Percentiles rank a stretch among this genome's conserved stretches.
These are phyloP conservation scores for Starmerella ratchasimensis DNA, from an alignment of 805 yeast species.

Conservation along the genomic window DNA sequence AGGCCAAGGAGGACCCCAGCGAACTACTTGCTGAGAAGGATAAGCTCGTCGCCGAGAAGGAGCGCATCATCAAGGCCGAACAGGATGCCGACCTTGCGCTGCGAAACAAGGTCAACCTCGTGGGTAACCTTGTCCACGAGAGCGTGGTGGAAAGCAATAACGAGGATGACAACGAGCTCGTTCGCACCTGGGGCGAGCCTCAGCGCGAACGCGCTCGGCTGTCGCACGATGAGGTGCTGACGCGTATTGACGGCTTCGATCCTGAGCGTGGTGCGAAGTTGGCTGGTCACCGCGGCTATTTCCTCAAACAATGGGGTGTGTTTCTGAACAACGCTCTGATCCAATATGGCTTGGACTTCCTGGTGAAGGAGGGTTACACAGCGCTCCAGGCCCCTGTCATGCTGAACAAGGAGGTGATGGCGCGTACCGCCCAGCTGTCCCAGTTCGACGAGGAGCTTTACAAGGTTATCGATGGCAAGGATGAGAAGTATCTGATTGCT, in stretches of 20 bases:
- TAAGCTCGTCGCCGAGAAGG: slow-evolving; percentile 54
- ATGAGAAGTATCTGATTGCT: slow-evolving; percentile 94
- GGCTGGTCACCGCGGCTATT: slow-evolving; percentile 97
- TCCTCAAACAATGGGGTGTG: slow-evolving; percentile 88
- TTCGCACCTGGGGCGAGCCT: slow-evolving; percentile 66
- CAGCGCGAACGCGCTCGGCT: slow-evolving; percentile 57
- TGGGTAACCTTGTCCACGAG: slow-evolving; percentile 91
- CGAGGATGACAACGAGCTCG: slow-evolving; percentile 82
- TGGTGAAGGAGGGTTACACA: slow-evolving; percentile 62
- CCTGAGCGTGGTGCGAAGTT: slow-evolving; percentile 97
- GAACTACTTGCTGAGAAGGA: slow-evolving; percentile 77
- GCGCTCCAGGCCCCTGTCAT: slow-evolving; percentile 97
- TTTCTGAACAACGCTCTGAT: slow-evolving; percentile 95
- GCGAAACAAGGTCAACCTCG: slow-evolving; percentile 67
- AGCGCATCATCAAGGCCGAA: slow-evolving; percentile 50
- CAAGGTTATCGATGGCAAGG: slow-evolving; percentile 93
- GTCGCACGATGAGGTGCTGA: slow-evolving; percentile 89
- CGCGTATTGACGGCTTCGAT: slow-evolving; percentile 93
- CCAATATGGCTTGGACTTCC: slow-evolving; percentile 82
- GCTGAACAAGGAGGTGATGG: slow-evolving; percentile 99
- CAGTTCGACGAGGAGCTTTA: slow-evolving; percentile 96
- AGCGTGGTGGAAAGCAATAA: slow-evolving; percentile 75
- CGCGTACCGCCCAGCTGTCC: slow-evolving; percentile 95
- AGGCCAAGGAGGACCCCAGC: slow-evolving; percentile 86
- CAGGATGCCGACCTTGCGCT: slow-evolving; percentile 65